These are phyloP conservation scores for Leonotis leonurus DNA, from an alignment of 257 asterid genomes.

Conservation along the genomic window DNA sequence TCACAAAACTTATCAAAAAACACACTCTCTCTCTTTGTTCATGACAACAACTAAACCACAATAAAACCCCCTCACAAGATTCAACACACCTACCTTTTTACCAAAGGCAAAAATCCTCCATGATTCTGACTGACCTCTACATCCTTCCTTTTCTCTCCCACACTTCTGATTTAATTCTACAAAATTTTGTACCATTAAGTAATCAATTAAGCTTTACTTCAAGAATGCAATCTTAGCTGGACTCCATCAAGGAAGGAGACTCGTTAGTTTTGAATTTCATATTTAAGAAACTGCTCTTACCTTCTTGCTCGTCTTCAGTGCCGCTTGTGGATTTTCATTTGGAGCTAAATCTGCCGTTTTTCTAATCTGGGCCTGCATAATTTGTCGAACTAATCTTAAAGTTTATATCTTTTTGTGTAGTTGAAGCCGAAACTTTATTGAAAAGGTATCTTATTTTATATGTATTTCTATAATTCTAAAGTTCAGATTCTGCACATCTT, in stretches of 20 bases:
- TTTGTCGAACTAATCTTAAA: slow-evolving; percentile 35
- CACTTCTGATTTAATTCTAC: slow-evolving; percentile 13
- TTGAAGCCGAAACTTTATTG: slow-evolving; percentile 25
- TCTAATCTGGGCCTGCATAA: slow-evolving; percentile 26
- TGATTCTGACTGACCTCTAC: slow-evolving; percentile 22
- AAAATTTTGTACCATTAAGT: background rate
- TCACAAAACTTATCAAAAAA: background rate
- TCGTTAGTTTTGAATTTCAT: background rate
- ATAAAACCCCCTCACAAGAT: slow-evolving; percentile 49
- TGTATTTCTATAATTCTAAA: background rate
- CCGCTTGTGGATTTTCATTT: background rate
- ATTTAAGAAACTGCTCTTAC: background rate
- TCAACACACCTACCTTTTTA: slow-evolving; percentile 28
- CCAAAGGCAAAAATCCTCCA: slow-evolving; percentile 20
- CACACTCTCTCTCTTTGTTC: slow-evolving; percentile 7
- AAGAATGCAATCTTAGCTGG: slow-evolving; percentile 18
- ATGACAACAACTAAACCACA: slow-evolving; percentile 34
- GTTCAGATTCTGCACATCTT: slow-evolving; percentile 25
- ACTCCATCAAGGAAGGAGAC: background rate
- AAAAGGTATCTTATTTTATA: slow-evolving; percentile 15
- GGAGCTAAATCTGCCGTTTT: slow-evolving; percentile 18
- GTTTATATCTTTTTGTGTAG: slow-evolving; percentile 33
- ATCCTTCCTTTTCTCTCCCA: slow-evolving; percentile 7
- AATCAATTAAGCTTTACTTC: background rate
- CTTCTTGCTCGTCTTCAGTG: background rate